Evolutionary conservation across 805 yeast species (phyloP).

Genomic region (Tetrapisispora phaffii): DNA sequence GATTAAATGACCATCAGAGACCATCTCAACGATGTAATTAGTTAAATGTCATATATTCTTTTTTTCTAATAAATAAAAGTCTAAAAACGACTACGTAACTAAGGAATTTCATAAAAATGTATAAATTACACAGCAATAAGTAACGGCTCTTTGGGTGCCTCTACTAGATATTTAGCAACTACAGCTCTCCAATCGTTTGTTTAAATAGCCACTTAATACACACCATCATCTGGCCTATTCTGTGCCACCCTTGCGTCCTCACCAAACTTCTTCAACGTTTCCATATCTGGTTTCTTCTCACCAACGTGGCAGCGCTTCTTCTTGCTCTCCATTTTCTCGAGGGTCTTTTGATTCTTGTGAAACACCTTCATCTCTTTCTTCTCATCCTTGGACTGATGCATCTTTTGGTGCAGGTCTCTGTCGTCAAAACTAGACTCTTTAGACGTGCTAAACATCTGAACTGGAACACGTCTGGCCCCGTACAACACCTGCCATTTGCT

Average conservation of each 20-base stretch:
- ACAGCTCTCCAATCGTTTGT: too few species aligned
- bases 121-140: too few species aligned
- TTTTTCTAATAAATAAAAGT: too few species aligned
- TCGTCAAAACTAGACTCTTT: not conserved
- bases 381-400: slow-evolving; percentile 13
- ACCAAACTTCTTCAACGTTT: slow-evolving; percentile 22
- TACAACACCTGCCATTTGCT: not conserved
- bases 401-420: slow-evolving; percentile 6
- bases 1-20: too few species aligned
- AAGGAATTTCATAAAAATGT: too few species aligned
- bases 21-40: too few species aligned
- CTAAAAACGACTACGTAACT: too few species aligned
- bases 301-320: not conserved
- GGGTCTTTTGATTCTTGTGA: slow-evolving; percentile 20
- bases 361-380: slow-evolving; percentile 18
- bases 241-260: slow-evolving; percentile 28
- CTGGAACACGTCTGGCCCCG: not conserved
- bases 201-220: slow-evolving; percentile 11
- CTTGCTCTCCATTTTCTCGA: slow-evolving; percentile 23
- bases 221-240: slow-evolving; percentile 31
- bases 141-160: too few species aligned
- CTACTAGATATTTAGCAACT: too few species aligned
- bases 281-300: slow-evolving; percentile 14
- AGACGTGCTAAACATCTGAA: not conserved
- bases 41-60: too few species aligned